Base-by-base conservation (phyloP, 2,329 filamentous ascomycete species). In the Ophiocordyceps unilateralis region DNA sequence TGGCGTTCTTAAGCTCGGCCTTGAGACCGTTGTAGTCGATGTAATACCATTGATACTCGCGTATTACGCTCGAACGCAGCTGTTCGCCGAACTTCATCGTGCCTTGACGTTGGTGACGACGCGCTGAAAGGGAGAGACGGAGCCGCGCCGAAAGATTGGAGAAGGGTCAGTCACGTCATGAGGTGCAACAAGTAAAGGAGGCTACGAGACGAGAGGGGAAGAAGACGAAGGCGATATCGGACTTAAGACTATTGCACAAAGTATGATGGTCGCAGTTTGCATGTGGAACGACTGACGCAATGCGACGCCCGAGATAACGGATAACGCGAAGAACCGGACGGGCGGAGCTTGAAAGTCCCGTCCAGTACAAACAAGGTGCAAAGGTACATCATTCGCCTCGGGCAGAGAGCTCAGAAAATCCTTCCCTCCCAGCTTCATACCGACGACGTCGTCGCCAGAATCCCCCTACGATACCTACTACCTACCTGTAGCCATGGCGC, bases 41-140 rank as follows among this genome's bases (percentile, higher is more conserved):
- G 67, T 98, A 98, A 69, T 94, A 86, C 80, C 88, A 94, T 62
- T 88, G 81, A 68, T 93, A 98, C 66, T 96, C 88, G 69, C 84
- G 87, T 64, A 96, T 93, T 58, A 94, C 75, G 59, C 88, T 95
- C 56, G 86, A 89, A 50, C 86, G 86, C 56, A 98, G 78, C 72
- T 98, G 88, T 65, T 95, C 85, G 61, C 91, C 91, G 71, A 96
- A 98, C 72, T 81, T 81, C 76, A 81, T 81, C 67, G 74, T 17
- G n/a, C 15, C 9, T n/a, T 5, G 15, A 6, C 4, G n/a, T 9
- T 34, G 32, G 32, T 3, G 15, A 6, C 10, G 14, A 36, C 6
- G 32, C 5, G 24, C 4, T 26, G 24, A 12, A 26, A 24, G 6
- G n/a, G 32, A 11, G n/a, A n/a, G n/a, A n/a, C n/a, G n/a, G n/a